Conservation (phyloP, 1,139 yeast genomes). For the Kodamaea ohmeri region DNA sequence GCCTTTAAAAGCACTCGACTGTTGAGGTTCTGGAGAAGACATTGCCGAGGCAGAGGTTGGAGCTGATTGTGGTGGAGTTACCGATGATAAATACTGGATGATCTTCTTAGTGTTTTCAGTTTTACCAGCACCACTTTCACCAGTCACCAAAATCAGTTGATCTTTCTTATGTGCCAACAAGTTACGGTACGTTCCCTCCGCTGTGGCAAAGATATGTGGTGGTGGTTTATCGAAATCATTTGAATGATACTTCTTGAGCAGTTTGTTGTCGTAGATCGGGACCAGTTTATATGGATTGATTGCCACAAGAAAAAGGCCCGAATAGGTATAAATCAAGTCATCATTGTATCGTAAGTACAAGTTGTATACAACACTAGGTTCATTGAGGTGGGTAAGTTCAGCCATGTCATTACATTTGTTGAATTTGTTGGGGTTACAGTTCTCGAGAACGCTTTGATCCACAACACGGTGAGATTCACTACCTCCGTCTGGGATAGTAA, state of each 20-base stretch:
- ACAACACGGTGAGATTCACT: constrained; percentile 33
- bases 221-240: constrained; percentile 47
- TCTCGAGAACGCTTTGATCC: constrained; percentile 47
- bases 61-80: constrained; percentile 35
- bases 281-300: constrained; percentile 84
- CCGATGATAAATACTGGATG: constrained; percentile 84
- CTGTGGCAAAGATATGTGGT: constrained; percentile 91
- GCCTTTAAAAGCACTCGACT: constrained; percentile 3
- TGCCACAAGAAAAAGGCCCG: constrained; percentile 91
- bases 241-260: constrained; percentile 51
- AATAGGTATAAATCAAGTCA: constrained; percentile 72
- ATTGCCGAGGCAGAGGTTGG: constrained; percentile 6
- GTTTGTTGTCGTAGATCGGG: constrained; percentile 67
- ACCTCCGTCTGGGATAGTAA: constrained; percentile 49
- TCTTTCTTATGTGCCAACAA: constrained; percentile 68
- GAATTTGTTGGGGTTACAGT: constrained; percentile 87
- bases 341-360: constrained; percentile 71
- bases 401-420: constrained; percentile 96
- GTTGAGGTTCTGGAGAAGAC: constrained; percentile 7
- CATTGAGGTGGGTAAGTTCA: constrained; percentile 88
- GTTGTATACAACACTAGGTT: constrained; percentile 89
- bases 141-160: constrained; percentile 92
- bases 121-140: constrained; percentile 98
- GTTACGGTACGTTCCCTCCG: constrained; percentile 83
- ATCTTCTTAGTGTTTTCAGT: constrained; percentile 97